These are phyloP conservation scores for Exophiala lecanii-corni DNA, from an alignment of 2,329 filamentous ascomycete species.

Conservation along the genomic window DNA sequence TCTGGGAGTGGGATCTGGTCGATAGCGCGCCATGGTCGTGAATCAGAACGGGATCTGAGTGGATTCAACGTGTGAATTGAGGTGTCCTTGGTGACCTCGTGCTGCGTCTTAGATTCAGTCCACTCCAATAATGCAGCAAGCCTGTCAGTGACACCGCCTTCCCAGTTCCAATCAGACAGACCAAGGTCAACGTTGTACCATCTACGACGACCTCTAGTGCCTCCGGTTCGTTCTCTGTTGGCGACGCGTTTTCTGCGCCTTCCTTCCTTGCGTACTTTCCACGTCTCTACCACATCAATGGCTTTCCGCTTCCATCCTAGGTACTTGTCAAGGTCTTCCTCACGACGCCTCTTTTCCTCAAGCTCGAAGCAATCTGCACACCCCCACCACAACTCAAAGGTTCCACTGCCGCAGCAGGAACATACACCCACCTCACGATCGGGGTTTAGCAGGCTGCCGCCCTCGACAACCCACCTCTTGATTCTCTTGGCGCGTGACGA, in stretches of 20 bases:
- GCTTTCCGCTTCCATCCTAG: slow-evolving; percentile 12
- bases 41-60: neutral
- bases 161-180: neutral
- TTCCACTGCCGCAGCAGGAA: slow-evolving; percentile 12
- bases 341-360: slow-evolving; percentile 14
- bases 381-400: slow-evolving; percentile 22
- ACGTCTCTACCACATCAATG: slow-evolving; percentile 21
- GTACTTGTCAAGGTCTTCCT: slow-evolving; percentile 11
- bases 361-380: slow-evolving; percentile 19
- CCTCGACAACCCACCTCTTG: slow-evolving; percentile 12
- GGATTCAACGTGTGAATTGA: neutral
- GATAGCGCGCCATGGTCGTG: slow-evolving; percentile 12
- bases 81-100: neutral
- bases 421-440: slow-evolving; percentile 20
- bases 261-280: slow-evolving; percentile 16
- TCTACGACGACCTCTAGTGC: neutral
- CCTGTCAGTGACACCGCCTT: slow-evolving; percentile 11
- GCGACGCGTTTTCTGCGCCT: slow-evolving; percentile 7
- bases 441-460: slow-evolving; percentile 16
- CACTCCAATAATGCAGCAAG: slow-evolving; percentile 16
- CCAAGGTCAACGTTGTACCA: neutral
- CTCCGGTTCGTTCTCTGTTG: slow-evolving; percentile 1
- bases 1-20: slow-evolving; percentile 14
- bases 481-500: slow-evolving; percentile 6
- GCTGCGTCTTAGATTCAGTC: slow-evolving; percentile 12